Evolutionary conservation across 306 rosid species (phyloP).

Genomic region (Glycine tomentella): DNA sequence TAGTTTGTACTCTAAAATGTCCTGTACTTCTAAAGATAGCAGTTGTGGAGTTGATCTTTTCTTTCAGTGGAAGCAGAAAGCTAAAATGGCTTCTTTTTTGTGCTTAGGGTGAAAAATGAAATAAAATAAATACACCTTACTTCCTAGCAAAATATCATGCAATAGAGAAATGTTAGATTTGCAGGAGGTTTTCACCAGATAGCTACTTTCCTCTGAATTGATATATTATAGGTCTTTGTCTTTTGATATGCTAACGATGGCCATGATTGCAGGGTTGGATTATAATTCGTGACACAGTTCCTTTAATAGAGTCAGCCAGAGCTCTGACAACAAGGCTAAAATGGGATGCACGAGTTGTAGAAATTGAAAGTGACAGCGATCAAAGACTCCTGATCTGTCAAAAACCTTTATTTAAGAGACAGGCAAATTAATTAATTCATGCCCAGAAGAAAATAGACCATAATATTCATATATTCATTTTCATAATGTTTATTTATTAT

Average conservation of each 20-base stretch:
- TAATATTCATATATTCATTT: conserved; percentile 79
- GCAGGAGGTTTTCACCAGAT: too few species aligned
- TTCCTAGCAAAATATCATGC: too few species aligned
- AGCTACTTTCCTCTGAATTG: too few species aligned
- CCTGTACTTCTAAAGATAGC: too few species aligned
- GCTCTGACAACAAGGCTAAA: conserved; percentile 70
- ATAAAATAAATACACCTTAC: too few species aligned
- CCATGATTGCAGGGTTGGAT: conserved; percentile 88
- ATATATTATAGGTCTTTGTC: too few species aligned
- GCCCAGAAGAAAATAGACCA: conserved; percentile 45
- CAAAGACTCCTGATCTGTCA: conserved; percentile 93
- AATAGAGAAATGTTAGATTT: too few species aligned
- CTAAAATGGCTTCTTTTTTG: too few species aligned
- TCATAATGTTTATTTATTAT: conserved; percentile 63
- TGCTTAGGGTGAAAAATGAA: too few species aligned
- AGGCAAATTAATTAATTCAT: conserved; percentile 61
- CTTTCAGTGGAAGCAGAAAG: too few species aligned
- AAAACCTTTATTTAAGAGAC: conserved; percentile 90
- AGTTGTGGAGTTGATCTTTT: too few species aligned
- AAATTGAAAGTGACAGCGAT: conserved; percentile 81
- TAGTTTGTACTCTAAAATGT: too few species aligned
- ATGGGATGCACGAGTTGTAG: conserved; percentile 93
- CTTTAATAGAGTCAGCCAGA: conserved; percentile 83
- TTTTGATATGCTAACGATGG: conserved; percentile 1
- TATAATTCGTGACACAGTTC: conserved; percentile 76